These are phyloP conservation scores for Mariannaea sp. DNA, from an alignment of 2,329 filamentous ascomycete genomes.

Conservation along the genomic window DNA sequence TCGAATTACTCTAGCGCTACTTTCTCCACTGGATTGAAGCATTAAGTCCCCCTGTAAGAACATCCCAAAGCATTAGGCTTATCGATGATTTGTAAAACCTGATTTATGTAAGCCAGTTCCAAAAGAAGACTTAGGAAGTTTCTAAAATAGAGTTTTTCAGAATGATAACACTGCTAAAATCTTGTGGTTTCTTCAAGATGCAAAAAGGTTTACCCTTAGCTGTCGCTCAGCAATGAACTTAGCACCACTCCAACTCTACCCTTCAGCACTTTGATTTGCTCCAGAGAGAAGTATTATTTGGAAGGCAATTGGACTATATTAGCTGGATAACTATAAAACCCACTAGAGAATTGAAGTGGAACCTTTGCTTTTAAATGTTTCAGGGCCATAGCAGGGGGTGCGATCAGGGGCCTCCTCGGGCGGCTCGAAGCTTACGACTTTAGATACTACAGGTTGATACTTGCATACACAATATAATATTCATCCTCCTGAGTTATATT, in stretches of 20 bases:
- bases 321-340: slow-evolving; percentile 25
- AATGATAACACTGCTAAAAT: neutral
- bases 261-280: slow-evolving; percentile 33
- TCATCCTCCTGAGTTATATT: no score
- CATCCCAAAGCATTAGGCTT: neutral
- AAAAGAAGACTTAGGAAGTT: no score
- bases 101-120: neutral
- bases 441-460: no score
- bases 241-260: slow-evolving; percentile 38
- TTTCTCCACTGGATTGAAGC: slow-evolving; percentile 31
- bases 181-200: slow-evolving; percentile 25
- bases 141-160: neutral
- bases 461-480: no score
- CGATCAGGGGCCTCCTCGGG: neutral
- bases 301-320: slow-evolving; percentile 13
- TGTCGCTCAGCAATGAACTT: slow-evolving; percentile 13
- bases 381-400: neutral
- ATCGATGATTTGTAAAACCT: slow-evolving; percentile 17
- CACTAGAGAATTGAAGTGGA: slow-evolving; percentile 23
- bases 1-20: slow-evolving; percentile 23
- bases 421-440: no score
- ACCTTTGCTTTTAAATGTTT: slow-evolving; percentile 22
- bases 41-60: slow-evolving; percentile 11
- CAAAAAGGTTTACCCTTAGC: slow-evolving; percentile 19
- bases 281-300: slow-evolving; percentile 29